These are phyloP conservation scores for Lasiodiplodia theobromae DNA, from an alignment of 2,329 filamentous ascomycete species.

Conservation along the genomic window DNA sequence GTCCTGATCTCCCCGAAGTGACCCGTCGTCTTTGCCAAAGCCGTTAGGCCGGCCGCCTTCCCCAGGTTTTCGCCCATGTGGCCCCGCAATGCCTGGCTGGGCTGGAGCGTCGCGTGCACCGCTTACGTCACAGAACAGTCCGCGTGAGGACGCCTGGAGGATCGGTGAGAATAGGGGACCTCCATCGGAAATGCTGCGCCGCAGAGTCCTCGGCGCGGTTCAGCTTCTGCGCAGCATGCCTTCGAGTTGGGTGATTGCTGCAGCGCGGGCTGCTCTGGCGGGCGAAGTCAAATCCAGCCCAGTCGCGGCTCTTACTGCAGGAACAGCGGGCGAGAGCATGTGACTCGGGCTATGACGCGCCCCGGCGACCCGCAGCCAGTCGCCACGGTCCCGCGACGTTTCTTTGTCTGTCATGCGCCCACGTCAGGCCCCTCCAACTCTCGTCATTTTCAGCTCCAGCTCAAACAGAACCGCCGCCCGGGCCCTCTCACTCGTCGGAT, in stretches of 20 bases:
- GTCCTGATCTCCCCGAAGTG: constrained; percentile 21
- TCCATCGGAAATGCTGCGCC: not conserved
- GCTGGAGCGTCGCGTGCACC: constrained; percentile 16
- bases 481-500: constrained; percentile 13
- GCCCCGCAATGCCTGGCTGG: constrained; percentile 4
- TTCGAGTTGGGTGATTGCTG: constrained; percentile 1
- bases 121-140: constrained; percentile 23
- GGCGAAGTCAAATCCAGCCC: constrained; percentile 8
- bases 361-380: not conserved
- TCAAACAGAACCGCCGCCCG: not conserved
- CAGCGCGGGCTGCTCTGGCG: not conserved
- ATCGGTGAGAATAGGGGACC: constrained; percentile 20
- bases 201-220: not conserved
- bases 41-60: constrained; percentile 19
- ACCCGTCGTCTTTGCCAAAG: constrained; percentile 20
- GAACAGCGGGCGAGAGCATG: constrained; percentile 13
- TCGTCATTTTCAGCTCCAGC: constrained; percentile 19
- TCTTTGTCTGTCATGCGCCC: constrained; percentile 25
- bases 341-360: constrained; percentile 16
- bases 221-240: not conserved
- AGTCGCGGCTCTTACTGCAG: constrained; percentile 18
- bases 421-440: constrained; percentile 22
- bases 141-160: constrained; percentile 17
- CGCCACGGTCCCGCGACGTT: constrained; percentile 9
- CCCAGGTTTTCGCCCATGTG: constrained; percentile 20